Percentiles rank a stretch among this genome's conserved stretches.
Evolutionary conservation across 495 filamentous ascomycete species (phyloP).

Genomic region (Aspergillus mulundensis): DNA sequence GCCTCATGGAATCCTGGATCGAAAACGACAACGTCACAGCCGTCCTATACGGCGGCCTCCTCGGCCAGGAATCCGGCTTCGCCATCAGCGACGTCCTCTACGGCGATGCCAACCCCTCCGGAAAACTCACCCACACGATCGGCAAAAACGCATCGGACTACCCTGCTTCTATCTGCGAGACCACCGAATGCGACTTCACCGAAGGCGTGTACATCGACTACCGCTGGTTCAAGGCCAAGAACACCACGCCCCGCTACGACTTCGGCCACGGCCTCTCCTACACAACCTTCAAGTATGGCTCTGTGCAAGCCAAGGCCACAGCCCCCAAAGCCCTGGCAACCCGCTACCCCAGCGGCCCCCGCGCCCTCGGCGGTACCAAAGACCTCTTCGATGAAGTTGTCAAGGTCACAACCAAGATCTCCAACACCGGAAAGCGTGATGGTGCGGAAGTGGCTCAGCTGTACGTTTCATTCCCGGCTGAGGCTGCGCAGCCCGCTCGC

Average conservation of each 20-base stretch:
- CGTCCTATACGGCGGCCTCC: slow-evolving; percentile 65
- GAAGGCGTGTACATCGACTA: slow-evolving; percentile 80
- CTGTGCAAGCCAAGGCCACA: too few species aligned
- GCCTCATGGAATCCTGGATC: slow-evolving; percentile 28
- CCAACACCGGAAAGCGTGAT: background rate
- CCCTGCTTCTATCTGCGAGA: slow-evolving; percentile 64
- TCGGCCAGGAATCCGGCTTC: slow-evolving; percentile 57
- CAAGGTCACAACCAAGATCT: background rate
- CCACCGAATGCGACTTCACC: slow-evolving; percentile 64
- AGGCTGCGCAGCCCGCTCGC: too few species aligned
- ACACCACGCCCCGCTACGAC: slow-evolving; percentile 60
- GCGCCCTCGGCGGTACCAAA: too few species aligned
- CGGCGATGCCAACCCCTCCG: slow-evolving; percentile 49
- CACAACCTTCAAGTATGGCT: slow-evolving; percentile 51
- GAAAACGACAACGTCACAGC: slow-evolving; percentile 51
- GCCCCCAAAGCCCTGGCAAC: too few species aligned
- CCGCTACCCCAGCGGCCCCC: too few species aligned
- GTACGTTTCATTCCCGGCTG: background rate
- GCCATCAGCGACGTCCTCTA: slow-evolving; percentile 48
- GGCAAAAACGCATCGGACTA: slow-evolving; percentile 60
- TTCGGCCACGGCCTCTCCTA: slow-evolving; percentile 84
- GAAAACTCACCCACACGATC: slow-evolving; percentile 55
- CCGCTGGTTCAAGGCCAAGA: slow-evolving; percentile 65
- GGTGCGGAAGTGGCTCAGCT: background rate
- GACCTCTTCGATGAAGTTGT: background rate